A percentile compares a stretch with the other conserved stretches of the same genome.
Evolutionary conservation across 1,284 basidiomycete species (phyloP).

Genomic region (Mycena citricolor): DNA sequence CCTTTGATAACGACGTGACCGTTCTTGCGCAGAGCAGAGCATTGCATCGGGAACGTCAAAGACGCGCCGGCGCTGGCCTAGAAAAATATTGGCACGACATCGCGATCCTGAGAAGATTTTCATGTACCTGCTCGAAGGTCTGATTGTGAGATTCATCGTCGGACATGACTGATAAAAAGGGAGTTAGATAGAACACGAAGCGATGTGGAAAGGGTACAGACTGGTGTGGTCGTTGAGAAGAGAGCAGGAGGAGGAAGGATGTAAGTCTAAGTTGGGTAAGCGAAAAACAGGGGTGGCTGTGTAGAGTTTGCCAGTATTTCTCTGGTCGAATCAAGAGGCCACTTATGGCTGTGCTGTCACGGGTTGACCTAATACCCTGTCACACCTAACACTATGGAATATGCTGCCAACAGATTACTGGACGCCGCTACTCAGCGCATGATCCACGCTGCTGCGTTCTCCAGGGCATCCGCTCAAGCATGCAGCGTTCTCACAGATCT

Average conservation of each 20-base stretch:
- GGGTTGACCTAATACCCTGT: not conserved
- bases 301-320: too few species aligned
- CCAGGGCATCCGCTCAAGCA: constrained; percentile 69
- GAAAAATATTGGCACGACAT: not conserved
- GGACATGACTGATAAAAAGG: constrained; percentile 59
- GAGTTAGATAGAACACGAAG: constrained; percentile 21
- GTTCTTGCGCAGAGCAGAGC: constrained; percentile 93
- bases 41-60: constrained; percentile 92
- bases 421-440: constrained; percentile 67
- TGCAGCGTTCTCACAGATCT: constrained; percentile 67
- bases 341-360: too few species aligned
- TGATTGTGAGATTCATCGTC: constrained; percentile 92
- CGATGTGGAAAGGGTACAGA: constrained; percentile 20
- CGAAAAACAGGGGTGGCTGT: too few species aligned
- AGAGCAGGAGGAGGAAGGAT: too few species aligned
- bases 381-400: constrained; percentile 37
- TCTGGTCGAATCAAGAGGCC: too few species aligned
- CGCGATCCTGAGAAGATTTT: constrained; percentile 10
- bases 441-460: constrained; percentile 73
- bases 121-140: constrained; percentile 76
- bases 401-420: constrained; percentile 48
- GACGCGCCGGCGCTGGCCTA: constrained; percentile 83
- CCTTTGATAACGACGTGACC: constrained; percentile 98
- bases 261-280: too few species aligned
- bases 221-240: constrained; percentile 11